phyloP scores from a whole-genome alignment of 2,329 filamentous ascomycete genomes.

The Fusarium lateritium region DNA sequence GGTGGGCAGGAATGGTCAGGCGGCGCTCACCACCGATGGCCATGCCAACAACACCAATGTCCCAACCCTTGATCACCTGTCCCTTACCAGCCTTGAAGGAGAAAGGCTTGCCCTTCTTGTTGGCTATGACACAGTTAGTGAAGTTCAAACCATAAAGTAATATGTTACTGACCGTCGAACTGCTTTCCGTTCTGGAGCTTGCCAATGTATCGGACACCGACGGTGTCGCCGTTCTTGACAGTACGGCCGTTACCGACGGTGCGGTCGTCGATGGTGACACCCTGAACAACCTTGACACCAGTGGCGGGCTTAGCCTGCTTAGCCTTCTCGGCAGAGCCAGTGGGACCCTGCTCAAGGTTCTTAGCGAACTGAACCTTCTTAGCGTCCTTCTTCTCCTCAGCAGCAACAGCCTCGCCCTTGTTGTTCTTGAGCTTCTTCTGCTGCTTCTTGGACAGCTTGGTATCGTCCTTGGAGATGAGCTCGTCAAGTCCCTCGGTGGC shows the following conservation, averaged over 20 bases:
- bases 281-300: conserved; percentile 84
- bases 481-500: conserved; percentile 81
- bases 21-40: conserved; percentile 92
- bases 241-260: conserved; percentile 88
- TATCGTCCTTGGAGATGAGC: conserved; percentile 84
- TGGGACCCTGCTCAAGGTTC: conserved; percentile 97
- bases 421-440: conserved; percentile 99
- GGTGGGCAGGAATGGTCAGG: conserved; percentile 86
- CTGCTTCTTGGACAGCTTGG: conserved; percentile 94
- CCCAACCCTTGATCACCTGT: conserved; percentile 99
- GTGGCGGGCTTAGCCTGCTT: conserved; percentile 63
- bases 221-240: conserved; percentile 90
- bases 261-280: conserved; percentile 95
- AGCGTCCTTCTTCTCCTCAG: conserved; percentile 71
- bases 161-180: conserved; percentile 83
- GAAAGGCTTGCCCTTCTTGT: conserved; percentile 99
- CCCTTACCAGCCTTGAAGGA: conserved; percentile 93
- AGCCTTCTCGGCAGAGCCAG: conserved; percentile 71
- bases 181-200: conserved; percentile 96
- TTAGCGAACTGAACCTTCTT: conserved; percentile 99
- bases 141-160: not conserved
- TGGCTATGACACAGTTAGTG: conserved; percentile 70
- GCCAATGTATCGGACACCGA: conserved; percentile 97
- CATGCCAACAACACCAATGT: conserved; percentile 95
- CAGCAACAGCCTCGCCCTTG: conserved; percentile 85